These are phyloP conservation scores for Aspergillus quadrilineatus DNA, from an alignment of 2,329 filamentous ascomycete species.

Conservation along the genomic window DNA sequence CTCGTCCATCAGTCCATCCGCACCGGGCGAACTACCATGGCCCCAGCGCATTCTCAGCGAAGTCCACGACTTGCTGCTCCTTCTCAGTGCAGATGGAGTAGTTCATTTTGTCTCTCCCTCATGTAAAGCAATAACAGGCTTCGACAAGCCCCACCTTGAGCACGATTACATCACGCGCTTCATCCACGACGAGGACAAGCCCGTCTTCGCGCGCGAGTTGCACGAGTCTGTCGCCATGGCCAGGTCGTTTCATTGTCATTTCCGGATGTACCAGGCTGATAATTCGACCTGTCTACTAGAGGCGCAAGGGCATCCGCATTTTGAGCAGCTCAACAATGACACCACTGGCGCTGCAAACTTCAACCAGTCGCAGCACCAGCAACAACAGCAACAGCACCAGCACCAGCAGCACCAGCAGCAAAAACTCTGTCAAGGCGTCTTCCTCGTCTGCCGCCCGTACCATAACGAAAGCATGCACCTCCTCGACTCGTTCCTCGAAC, in stretches of 20 bases:
- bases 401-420: constrained; percentile 41
- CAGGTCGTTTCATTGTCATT: constrained; percentile 79
- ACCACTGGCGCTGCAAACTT: constrained; percentile 39
- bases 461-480: constrained; percentile 82
- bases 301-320: constrained; percentile 87
- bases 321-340: constrained; percentile 60
- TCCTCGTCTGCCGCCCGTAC: constrained; percentile 89
- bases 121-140: constrained; percentile 71
- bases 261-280: constrained; percentile 75
- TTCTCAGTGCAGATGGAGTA: constrained; percentile 79
- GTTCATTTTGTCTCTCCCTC: constrained; percentile 86
- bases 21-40: constrained; percentile 64
- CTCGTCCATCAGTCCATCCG: constrained; percentile 48
- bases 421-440: constrained; percentile 82
- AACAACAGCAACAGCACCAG: not conserved
- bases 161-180: constrained; percentile 76
- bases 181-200: constrained; percentile 81
- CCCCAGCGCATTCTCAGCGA: constrained; percentile 85
- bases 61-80: constrained; percentile 82
- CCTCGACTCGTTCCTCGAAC: constrained; percentile 89
- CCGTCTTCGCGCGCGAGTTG: constrained; percentile 81
- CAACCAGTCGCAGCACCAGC: not conserved
- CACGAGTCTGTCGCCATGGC: constrained; percentile 83
- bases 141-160: constrained; percentile 66
- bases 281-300: constrained; percentile 78